Conservation (phyloP, 352 stramenopile genomes). For the Blastocystis sp. region DNA sequence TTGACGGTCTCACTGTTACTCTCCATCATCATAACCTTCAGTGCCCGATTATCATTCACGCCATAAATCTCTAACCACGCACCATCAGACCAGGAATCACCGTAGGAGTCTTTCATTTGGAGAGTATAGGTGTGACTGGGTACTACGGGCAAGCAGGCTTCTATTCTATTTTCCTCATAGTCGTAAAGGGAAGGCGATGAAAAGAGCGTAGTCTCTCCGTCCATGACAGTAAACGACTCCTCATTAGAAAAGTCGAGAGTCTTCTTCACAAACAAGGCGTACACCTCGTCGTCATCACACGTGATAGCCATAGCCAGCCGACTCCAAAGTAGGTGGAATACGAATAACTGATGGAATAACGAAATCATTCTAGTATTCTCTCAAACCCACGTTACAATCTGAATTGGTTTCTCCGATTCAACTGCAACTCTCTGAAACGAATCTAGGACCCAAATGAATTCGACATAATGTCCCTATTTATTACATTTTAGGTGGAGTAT, state of each 20-base stretch:
- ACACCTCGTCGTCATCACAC: background rate
- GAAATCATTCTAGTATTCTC: no score
- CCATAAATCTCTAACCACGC: background rate
- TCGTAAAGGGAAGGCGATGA: background rate
- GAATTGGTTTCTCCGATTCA: no score
- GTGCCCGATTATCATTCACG: background rate
- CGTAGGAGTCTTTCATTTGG: background rate
- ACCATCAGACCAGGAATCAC: slow-evolving; percentile 17
- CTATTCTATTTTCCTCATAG: background rate
- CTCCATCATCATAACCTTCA: background rate
- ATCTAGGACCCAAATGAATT: no score
- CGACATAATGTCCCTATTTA: no score
- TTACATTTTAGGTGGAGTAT: no score
- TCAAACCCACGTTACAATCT: no score
- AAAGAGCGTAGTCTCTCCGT: background rate
- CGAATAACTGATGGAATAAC: no score
- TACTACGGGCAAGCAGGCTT: background rate
- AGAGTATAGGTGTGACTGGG: background rate
- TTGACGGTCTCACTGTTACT: background rate
- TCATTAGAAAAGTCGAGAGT: background rate
- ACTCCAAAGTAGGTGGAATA: no score
- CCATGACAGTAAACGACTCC: background rate
- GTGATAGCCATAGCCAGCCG: background rate
- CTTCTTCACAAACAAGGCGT: background rate
- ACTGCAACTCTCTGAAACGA: no score